Base-by-base conservation (phyloP, 208 protist genomes). In the Trichomonas vaginalis region DNA sequence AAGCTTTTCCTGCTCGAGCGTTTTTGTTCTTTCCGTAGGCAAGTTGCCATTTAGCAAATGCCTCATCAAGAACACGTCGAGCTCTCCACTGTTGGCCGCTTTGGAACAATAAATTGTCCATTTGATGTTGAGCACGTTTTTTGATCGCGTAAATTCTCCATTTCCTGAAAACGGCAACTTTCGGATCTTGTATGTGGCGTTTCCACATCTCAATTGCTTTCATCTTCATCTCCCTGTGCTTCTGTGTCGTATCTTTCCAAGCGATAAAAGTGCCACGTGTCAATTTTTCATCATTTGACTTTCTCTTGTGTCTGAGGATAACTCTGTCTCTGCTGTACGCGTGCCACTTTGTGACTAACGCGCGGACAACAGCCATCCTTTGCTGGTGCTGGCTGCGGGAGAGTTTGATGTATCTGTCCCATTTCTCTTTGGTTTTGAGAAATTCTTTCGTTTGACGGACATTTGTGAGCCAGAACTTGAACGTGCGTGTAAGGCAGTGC, bases 201-300 rank as follows among this genome's bases (percentile, higher is more conserved):
- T 92, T 92, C 86, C 86, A 92, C 17, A 92, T 92, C 27, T 48
- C 27, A 39, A 92, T 92, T 39, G 86, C 17, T 48, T 92, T 92
- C 27, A 92, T 48, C n/a, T 56, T 48, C 17, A 92, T 35, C 35
- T 92, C 86, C 0, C 86, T 27, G 27, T 92, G 40, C 15, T 4
- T 42, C 8, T 21, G 23, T 6, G 37, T 40, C 27, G 45, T 92
- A 17, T 92, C 32, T 32, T 40, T 92, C 86, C 86, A 92, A 6
- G 40, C 86, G 0, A 21, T 35, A 47, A 92, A 92, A 39, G 45
- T 39, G 0, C 17, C 6, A 35, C 17, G 0, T 17, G 46, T 51
- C 1, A 51, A 9, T 8, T 56, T 56, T 21, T 1, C n/a, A 6
- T 27, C 6, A 35, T 48, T 40, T n/a, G 37, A 21, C 35, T 15